Evolutionary conservation across 139 green algal species (phyloP).

Genomic region (Volvox reticuliferus): DNA sequence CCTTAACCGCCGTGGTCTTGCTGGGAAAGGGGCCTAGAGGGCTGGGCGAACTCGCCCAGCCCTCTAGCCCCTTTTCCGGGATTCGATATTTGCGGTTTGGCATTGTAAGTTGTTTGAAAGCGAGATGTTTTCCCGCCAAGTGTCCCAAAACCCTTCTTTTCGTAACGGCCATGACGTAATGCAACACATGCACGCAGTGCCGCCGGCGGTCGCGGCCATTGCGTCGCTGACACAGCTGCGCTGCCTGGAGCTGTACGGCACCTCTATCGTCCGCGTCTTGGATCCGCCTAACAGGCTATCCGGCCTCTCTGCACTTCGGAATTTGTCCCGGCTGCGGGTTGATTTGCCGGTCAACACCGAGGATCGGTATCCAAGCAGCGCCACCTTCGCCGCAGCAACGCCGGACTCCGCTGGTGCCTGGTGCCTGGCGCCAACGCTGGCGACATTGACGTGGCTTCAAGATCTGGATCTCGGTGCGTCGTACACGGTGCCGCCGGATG

Average conservation of each 20-base stretch:
- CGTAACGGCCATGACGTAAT: too few relatives aligned
- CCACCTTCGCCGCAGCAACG: neutral
- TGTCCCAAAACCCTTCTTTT: too few relatives aligned
- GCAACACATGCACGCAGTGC: neutral
- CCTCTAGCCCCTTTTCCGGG: too few relatives aligned
- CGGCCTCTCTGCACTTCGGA: constrained; percentile 1
- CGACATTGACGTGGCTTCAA: neutral
- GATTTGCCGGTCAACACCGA: neutral
- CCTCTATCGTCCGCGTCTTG: constrained; percentile 13
- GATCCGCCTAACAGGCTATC: constrained; percentile 25
- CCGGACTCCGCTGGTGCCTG: neutral
- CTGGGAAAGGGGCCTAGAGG: too few relatives aligned
- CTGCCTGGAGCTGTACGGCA: constrained; percentile 30
- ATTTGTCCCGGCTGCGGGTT: neutral
- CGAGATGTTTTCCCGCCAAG: too few relatives aligned
- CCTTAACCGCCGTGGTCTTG: too few relatives aligned
- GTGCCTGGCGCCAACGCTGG: constrained; percentile 14
- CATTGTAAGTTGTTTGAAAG: too few relatives aligned
- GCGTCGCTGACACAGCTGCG: neutral
- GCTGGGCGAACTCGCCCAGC: too few relatives aligned
- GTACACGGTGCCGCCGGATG: constrained; percentile 17
- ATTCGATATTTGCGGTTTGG: too few relatives aligned
- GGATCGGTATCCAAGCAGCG: neutral
- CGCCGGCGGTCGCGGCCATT: constrained; percentile 22
- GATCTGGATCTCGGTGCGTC: constrained; percentile 35